Conservation (phyloP, 345 rosid species). For the Pugionium dolabratum region DNA sequence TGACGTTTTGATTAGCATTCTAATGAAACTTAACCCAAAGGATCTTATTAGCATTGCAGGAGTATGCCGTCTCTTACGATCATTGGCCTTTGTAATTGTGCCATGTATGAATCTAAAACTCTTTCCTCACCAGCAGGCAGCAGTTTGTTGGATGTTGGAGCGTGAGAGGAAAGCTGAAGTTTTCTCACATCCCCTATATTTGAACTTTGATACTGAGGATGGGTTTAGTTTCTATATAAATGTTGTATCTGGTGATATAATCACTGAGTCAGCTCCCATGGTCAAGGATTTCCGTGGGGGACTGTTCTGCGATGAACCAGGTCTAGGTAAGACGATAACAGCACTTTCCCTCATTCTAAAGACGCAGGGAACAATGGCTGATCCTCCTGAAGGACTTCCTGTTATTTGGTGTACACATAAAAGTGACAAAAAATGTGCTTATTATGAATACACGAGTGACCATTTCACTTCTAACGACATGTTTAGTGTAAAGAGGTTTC, state of each 20-base stretch:
- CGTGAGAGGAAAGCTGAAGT: constrained; percentile 68
- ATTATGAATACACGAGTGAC: constrained; percentile 69
- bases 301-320: constrained; percentile 99
- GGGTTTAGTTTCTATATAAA: constrained; percentile 67
- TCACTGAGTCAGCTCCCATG: constrained; percentile 61
- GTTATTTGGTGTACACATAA: constrained; percentile 70
- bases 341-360: constrained; percentile 86
- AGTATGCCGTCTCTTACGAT: constrained; percentile 73
- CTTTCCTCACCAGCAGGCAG: constrained; percentile 91
- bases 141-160: constrained; percentile 92
- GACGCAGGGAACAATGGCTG: constrained; percentile 81
- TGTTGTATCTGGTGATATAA: constrained; percentile 69
- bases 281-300: constrained; percentile 87
- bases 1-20: constrained; percentile 64
- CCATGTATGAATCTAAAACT: constrained; percentile 90
- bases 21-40: constrained; percentile 53
- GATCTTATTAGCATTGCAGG: constrained; percentile 74
- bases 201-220: constrained; percentile 63
- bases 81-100: constrained; percentile 63
- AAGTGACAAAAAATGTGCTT: constrained; percentile 67
- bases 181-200: constrained; percentile 71
- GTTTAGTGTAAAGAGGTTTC: constrained; percentile 47
- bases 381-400: constrained; percentile 74
- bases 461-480: constrained; percentile 39
- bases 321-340: constrained; percentile 94